phyloP scores from a whole-genome alignment of 108 stramenopile species.

The Cyclotella sp. region DNA sequence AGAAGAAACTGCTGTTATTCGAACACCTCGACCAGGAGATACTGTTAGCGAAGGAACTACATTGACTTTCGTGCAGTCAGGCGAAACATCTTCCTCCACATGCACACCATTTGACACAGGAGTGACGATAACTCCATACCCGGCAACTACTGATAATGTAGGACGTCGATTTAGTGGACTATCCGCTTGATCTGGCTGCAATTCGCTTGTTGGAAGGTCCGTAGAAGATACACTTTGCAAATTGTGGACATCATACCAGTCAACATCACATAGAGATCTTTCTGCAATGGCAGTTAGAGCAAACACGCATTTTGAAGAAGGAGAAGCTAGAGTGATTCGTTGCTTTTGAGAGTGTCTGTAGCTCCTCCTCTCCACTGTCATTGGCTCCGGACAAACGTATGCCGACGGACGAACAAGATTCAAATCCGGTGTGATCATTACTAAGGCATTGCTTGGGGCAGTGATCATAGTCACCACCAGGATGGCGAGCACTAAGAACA shows the following conservation, averaged over 20 bases:
- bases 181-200: background rate
- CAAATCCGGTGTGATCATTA: too few species aligned
- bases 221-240: background rate
- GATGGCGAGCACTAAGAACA: background rate
- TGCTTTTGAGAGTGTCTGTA: too few species aligned
- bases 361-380: too few species aligned
- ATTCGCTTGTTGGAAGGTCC: background rate
- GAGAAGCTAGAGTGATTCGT: too few species aligned
- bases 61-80: background rate
- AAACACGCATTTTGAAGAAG: background rate
- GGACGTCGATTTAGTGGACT: constrained; percentile 6
- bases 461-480: too few species aligned
- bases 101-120: constrained; percentile 22
- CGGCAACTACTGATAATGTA: constrained; percentile 24
- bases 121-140: constrained; percentile 11
- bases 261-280: background rate
- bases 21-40: background rate
- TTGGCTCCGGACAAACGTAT: too few species aligned
- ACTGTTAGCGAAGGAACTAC: background rate
- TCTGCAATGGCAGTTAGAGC: background rate
- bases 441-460: too few species aligned
- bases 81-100: constrained; percentile 12
- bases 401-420: too few species aligned
- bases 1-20: constrained; percentile 12
- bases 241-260: background rate